Evolutionary conservation across 192 early-diverging fungal genomes (phyloP).

Genomic region (Chytriomyces sp.): DNA sequence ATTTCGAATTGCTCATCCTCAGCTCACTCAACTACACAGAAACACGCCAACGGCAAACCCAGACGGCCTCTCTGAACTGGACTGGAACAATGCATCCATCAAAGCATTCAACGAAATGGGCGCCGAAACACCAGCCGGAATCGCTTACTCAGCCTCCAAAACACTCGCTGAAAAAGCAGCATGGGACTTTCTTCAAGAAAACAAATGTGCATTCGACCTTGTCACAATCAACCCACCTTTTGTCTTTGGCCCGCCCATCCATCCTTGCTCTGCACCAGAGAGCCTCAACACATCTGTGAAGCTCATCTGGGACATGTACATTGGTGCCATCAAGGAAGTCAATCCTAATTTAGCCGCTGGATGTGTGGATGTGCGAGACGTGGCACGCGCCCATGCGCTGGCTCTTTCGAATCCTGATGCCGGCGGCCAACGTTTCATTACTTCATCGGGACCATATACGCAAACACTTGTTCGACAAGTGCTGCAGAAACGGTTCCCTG

Average conservation of each 20-base stretch:
- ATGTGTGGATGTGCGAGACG: slow-evolving; percentile 45
- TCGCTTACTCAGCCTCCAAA: slow-evolving; percentile 43
- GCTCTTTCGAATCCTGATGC: slow-evolving; percentile 26
- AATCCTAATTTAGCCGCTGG: slow-evolving; percentile 20
- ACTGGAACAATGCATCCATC: slow-evolving; percentile 40
- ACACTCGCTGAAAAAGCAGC: slow-evolving; percentile 43
- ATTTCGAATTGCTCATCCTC: neutral
- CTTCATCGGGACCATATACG: slow-evolving; percentile 21
- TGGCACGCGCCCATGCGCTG: slow-evolving; percentile 39
- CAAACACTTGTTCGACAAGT: slow-evolving; percentile 9
- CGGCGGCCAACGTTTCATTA: slow-evolving; percentile 33
- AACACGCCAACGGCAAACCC: slow-evolving; percentile 6
- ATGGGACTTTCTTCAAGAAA: slow-evolving; percentile 43
- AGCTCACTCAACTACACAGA: neutral
- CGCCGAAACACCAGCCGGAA: slow-evolving; percentile 6
- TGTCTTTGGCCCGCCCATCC: slow-evolving; percentile 32
- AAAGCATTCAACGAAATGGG: slow-evolving; percentile 14
- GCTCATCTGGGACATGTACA: slow-evolving; percentile 6
- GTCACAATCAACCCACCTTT: slow-evolving; percentile 42
- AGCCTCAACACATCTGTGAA: slow-evolving; percentile 34
- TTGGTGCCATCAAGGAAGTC: slow-evolving; percentile 1
- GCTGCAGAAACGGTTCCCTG: slow-evolving; percentile 25
- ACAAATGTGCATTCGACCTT: slow-evolving; percentile 28
- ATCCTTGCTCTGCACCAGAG: slow-evolving; percentile 1
- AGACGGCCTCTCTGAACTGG: slow-evolving; percentile 36